phyloP scores from a whole-genome alignment of 306 rosid genomes.

The Spatholobus suberectus region DNA sequence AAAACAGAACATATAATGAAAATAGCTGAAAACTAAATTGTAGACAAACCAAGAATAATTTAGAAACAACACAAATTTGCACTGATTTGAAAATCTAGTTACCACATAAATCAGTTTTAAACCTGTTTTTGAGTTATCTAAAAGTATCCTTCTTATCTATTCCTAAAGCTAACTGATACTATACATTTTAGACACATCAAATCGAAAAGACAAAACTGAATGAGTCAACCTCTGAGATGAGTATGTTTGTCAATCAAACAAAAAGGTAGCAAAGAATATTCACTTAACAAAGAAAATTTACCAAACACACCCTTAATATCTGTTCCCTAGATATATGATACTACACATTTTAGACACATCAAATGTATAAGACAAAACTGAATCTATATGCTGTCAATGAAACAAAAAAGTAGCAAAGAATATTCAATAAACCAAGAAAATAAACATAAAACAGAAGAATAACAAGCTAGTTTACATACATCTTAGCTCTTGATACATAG shows the following conservation, averaged over 20 bases:
- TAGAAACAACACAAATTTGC: neutral
- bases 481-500: conserved; percentile 84
- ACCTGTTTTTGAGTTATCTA: neutral
- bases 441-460: conserved; percentile 9
- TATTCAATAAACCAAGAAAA: conserved; percentile 31
- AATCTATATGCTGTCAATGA: neutral
- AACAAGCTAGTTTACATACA: conserved; percentile 51
- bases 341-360: conserved; percentile 10
- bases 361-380: neutral
- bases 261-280: neutral
- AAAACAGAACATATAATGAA: neutral
- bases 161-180: conserved; percentile 5
- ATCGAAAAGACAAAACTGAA: conserved; percentile 8
- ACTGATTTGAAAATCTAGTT: conserved; percentile 17
- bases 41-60: neutral
- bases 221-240: neutral
- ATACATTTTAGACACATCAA: conserved; percentile 9
- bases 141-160: neutral
- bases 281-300: neutral
- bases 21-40: neutral
- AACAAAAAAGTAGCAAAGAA: conserved; percentile 20
- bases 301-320: neutral
- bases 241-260: conserved; percentile 12
- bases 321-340: conserved; percentile 17
- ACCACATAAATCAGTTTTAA: neutral